Conservation (phyloP, 768 basidiomycete species). For the Tricholoma furcatifolium region DNA sequence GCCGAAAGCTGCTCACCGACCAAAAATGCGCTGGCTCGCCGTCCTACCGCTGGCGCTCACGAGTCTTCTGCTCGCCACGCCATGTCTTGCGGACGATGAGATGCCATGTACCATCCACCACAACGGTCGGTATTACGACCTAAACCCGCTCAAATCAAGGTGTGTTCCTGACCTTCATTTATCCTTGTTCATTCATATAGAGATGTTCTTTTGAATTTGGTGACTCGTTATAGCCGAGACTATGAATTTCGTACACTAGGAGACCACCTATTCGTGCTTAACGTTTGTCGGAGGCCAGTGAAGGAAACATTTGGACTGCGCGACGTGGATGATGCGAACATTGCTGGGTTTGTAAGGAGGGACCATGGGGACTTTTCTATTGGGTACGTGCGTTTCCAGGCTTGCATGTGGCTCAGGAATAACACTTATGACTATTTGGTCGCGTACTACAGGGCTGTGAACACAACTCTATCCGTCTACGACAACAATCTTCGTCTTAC, state of each 20-base stretch:
- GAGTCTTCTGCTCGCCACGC: neutral
- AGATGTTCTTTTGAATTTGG: constrained; percentile 5
- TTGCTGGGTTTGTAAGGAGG: constrained; percentile 62
- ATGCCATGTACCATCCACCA: constrained; percentile 61
- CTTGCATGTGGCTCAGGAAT: neutral
- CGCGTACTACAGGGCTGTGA: constrained; percentile 44
- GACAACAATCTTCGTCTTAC: constrained; percentile 36
- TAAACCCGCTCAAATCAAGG: constrained; percentile 61
- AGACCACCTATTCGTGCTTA: constrained; percentile 51
- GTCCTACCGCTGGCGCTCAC: too few species aligned
- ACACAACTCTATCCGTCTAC: constrained; percentile 59
- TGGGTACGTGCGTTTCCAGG: constrained; percentile 44
- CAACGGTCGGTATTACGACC: constrained; percentile 61
- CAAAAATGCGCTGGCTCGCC: too few species aligned
- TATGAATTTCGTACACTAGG: constrained; percentile 51
- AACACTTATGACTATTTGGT: neutral
- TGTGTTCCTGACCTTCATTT: constrained; percentile 26
- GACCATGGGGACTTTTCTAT: constrained; percentile 70
- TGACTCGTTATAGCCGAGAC: constrained; percentile 50
- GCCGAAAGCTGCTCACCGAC: too few species aligned
- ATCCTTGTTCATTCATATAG: constrained; percentile 1
- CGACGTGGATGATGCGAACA: constrained; percentile 47
- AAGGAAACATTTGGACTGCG: constrained; percentile 60
- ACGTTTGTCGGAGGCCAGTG: constrained; percentile 58
- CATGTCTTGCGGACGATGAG: constrained; percentile 36